phyloP scores from a whole-genome alignment of 2,329 filamentous ascomycete genomes.

The Ploettnerulaceae sp. region DNA sequence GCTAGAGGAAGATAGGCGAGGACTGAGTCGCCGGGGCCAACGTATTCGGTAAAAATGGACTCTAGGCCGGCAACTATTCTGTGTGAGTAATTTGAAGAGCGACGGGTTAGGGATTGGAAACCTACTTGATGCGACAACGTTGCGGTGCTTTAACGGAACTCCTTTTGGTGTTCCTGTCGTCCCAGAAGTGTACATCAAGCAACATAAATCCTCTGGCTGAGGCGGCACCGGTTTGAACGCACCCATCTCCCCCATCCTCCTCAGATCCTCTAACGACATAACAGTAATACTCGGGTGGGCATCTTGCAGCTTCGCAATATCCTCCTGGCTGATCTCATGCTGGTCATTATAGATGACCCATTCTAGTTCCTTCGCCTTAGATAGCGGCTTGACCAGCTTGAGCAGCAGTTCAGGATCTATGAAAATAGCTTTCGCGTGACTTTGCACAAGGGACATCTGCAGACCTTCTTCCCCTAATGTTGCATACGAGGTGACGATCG shows the following conservation, averaged over 20 bases:
- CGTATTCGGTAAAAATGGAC: constrained; percentile 67
- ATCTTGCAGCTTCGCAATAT: constrained; percentile 47
- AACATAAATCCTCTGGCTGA: constrained; percentile 72
- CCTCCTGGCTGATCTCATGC: constrained; percentile 44
- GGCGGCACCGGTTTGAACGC: constrained; percentile 66
- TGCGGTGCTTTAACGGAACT: constrained; percentile 77
- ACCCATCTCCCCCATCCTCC: constrained; percentile 50
- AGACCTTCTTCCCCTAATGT: constrained; percentile 81
- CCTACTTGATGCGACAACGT: constrained; percentile 73
- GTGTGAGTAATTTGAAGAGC: neutral
- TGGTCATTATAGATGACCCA: constrained; percentile 50
- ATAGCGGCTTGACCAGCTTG: constrained; percentile 52
- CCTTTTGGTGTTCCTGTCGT: constrained; percentile 88
- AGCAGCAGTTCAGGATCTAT: constrained; percentile 72
- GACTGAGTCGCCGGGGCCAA: constrained; percentile 71
- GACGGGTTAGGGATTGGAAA: constrained; percentile 14
- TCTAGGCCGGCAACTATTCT: constrained; percentile 69
- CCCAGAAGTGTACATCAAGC: constrained; percentile 81
- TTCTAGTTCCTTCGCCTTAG: constrained; percentile 48
- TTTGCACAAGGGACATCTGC: constrained; percentile 79
- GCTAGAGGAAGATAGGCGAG: constrained; percentile 90
- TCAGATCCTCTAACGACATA: constrained; percentile 47
- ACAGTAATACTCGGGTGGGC: constrained; percentile 50
- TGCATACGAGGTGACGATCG: constrained; percentile 92
- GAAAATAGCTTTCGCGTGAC: constrained; percentile 76